phyloP scores from a whole-genome alignment of 495 filamentous ascomycete species.

The Apiosordaria backusii region DNA sequence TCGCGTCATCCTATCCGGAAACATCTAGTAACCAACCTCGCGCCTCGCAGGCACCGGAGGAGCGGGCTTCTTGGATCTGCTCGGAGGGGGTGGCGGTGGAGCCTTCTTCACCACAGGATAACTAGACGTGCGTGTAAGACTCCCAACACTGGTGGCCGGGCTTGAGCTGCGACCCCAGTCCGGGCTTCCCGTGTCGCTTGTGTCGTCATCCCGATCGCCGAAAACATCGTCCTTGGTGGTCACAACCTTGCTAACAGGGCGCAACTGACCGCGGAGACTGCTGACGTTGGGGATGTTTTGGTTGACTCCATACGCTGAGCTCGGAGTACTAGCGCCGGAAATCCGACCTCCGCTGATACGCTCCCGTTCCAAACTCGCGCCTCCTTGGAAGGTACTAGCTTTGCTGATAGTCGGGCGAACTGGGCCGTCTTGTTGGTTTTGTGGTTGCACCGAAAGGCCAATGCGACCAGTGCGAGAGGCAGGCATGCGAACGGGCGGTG shows the following conservation, averaged over 20 bases:
- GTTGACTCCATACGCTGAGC: conserved; percentile 30
- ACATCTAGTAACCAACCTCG: conserved; percentile 33
- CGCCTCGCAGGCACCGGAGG: conserved; percentile 55
- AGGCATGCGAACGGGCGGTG: conserved; percentile 53
- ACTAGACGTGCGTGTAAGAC: conserved; percentile 49
- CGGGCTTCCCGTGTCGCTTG: conserved; percentile 55
- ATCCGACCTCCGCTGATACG: conserved; percentile 22
- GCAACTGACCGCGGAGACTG: conserved; percentile 39
- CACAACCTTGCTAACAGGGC: conserved; percentile 40
- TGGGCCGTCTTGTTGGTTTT: conserved; percentile 38
- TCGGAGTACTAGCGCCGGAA: conserved; percentile 26
- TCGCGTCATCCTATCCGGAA: neutral
- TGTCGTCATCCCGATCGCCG: conserved; percentile 61
- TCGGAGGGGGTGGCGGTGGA: conserved; percentile 80
- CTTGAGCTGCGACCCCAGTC: conserved; percentile 59
- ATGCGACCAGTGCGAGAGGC: conserved; percentile 51
- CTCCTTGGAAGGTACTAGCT: conserved; percentile 43
- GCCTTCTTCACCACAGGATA: conserved; percentile 54
- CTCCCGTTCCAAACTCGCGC: conserved; percentile 28
- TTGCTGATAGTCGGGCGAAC: conserved; percentile 33
- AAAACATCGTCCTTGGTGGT: conserved; percentile 55
- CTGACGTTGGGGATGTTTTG: conserved; percentile 32
- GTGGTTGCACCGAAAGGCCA: conserved; percentile 40
- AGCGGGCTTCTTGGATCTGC: conserved; percentile 70
- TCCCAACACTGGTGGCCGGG: conserved; percentile 60